phyloP scores from a whole-genome alignment of 148 eudicot genomes.

The Rheum nobile region DNA sequence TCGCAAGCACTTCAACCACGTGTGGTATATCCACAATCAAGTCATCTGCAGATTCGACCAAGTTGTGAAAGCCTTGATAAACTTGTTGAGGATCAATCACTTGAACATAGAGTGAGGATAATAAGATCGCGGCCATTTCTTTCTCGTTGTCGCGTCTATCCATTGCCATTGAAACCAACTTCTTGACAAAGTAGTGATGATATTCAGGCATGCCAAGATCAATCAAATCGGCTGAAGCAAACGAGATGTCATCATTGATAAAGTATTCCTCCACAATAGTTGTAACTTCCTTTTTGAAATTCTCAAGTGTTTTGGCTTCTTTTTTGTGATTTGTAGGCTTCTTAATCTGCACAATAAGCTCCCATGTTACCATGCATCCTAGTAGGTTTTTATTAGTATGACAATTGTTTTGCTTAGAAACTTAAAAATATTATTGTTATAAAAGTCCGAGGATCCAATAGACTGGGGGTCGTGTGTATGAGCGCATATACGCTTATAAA shows the following conservation, averaged over 20 bases:
- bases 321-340: background rate
- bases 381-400: background rate
- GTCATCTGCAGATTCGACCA: slow-evolving; percentile 43
- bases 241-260: slow-evolving; percentile 28
- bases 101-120: slow-evolving; percentile 42
- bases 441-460: no score
- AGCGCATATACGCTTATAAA: no score
- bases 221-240: slow-evolving; percentile 34
- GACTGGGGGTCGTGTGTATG: no score
- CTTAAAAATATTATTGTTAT: no score
- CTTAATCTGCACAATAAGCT: background rate
- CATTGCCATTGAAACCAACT: slow-evolving; percentile 47
- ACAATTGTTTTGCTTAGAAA: no score
- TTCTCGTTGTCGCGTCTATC: slow-evolving; percentile 49
- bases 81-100: slow-evolving; percentile 36
- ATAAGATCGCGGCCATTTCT: slow-evolving; percentile 48
- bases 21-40: slow-evolving; percentile 49
- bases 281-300: slow-evolving; percentile 31
- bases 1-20: slow-evolving; percentile 40
- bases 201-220: slow-evolving; percentile 37
- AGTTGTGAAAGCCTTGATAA: slow-evolving; percentile 32
- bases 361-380: background rate
- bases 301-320: slow-evolving; percentile 15
- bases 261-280: slow-evolving; percentile 48
- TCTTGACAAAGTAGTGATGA: slow-evolving; percentile 41